Base-by-base conservation (phyloP, 306 rosid genomes). In the Quercus dentata region DNA sequence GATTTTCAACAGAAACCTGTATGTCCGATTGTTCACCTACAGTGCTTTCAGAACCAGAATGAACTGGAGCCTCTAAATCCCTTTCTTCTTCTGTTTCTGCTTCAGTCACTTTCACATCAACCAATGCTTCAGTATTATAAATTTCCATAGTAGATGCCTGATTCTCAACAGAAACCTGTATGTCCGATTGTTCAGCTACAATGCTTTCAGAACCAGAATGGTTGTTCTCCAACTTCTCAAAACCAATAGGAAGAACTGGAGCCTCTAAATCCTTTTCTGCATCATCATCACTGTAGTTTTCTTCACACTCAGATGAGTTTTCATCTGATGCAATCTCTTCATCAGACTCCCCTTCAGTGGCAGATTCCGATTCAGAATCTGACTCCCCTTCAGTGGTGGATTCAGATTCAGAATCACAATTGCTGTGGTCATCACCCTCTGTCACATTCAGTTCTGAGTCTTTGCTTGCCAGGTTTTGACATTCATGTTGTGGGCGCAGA, bases 341-440 rank as follows among this genome's bases (percentile, higher is more conserved):
- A 23, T 54, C 82, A 62, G 58, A 28, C 69, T 71, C 74, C 55
- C 23, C 23, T 49, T 68, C 49, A 14, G 77, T 23, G 13, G 59
- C 1, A 28, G 59, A 57, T 49, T 79, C 74, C 30, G 82, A 20
- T n/a, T 44, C 79, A 52, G 65, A 79, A 61, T 59, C 38, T 46
- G 67, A 28, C 69, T 70, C 74, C 55, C 23, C 23, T 49, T 68
- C 46, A n/a, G 77, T 23, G 12, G 69, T 4, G 18, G 59, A 57
- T 20, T 79, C 74, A 19, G 84, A 20, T n/a, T 46, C 81, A 52
- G 65, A 82, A 61, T 59, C 38, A 62, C 38, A 21, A 57, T 49
- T 59, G 44, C 33, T 69, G 21, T 21, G 13, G 51, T 21, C n/a
- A 14, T 59, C 75, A 54, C 9, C 49, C 64, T 56, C 63, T 20